A percentile compares a stretch with the other conserved stretches of the same genome.
Evolutionary conservation across 352 stramenopile genomes (phyloP).

Genomic region (Globisporangium lucens): DNA sequence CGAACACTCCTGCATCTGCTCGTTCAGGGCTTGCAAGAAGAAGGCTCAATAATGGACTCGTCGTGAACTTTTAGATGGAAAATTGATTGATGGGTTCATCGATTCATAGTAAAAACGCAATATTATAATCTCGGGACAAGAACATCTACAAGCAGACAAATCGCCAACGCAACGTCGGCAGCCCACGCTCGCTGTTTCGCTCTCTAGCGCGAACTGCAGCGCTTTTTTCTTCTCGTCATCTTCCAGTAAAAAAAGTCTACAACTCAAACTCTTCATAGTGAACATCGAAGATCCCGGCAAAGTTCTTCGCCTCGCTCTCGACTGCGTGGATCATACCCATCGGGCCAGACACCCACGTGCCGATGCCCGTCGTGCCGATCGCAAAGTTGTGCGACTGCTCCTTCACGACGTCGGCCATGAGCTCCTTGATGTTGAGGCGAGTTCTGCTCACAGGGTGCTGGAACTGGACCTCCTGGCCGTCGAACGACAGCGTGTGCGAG

Average conservation of each 20-base stretch:
- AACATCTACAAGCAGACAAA: slow-evolving; percentile 9
- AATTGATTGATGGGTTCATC: not conserved
- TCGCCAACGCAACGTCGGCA: not conserved
- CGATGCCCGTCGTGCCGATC: slow-evolving; percentile 77
- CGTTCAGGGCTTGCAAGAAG: too few species aligned
- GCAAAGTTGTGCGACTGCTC: slow-evolving; percentile 84
- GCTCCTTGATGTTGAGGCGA: slow-evolving; percentile 71
- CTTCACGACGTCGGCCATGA: slow-evolving; percentile 78
- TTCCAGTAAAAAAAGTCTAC: slow-evolving; percentile 35
- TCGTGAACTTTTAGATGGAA: not conserved
- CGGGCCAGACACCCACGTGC: slow-evolving; percentile 80
- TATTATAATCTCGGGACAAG: slow-evolving; percentile 6
- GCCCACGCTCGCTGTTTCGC: not conserved
- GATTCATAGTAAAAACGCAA: slow-evolving; percentile 9
- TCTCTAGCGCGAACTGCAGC: slow-evolving; percentile 3
- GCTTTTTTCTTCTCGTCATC: not conserved
- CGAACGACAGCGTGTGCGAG: slow-evolving; percentile 77
- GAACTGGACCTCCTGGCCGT: slow-evolving; percentile 75
- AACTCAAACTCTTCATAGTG: slow-evolving; percentile 89
- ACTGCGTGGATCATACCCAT: slow-evolving; percentile 78
- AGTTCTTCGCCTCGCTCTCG: slow-evolving; percentile 68
- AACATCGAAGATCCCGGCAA: slow-evolving; percentile 85
- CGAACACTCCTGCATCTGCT: too few species aligned
- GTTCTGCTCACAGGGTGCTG: slow-evolving; percentile 65
- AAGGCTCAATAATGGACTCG: not conserved